A percentile compares a stretch with the other conserved stretches of the same genome.
Conservation (phyloP, 75 land plant species). For the Cunninghamia lanceolata region DNA sequence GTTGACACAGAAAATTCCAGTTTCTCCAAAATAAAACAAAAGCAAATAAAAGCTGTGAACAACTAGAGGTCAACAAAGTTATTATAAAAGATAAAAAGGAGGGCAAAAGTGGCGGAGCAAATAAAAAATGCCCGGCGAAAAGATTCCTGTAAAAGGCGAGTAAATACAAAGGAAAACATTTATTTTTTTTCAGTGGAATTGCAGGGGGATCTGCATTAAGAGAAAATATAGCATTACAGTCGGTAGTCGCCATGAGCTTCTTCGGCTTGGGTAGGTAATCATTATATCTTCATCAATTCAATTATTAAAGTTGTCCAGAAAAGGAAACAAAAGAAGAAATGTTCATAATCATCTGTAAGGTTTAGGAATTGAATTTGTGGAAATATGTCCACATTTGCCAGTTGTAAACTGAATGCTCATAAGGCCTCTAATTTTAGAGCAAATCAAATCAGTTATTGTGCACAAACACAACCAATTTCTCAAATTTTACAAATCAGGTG, state of each 20-base stretch:
- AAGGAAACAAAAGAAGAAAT: too few relatives aligned
- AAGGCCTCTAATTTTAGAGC: not conserved
- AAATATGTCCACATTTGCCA: not conserved
- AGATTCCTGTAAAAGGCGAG: not conserved
- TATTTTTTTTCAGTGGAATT: not conserved
- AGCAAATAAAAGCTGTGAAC: too few relatives aligned
- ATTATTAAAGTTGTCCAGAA: not conserved
- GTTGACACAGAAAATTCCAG: too few relatives aligned
- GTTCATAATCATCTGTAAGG: not conserved
- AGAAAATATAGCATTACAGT: not conserved
- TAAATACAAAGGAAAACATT: not conserved
- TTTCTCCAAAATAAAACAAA: too few relatives aligned
- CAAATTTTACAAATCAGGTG: not conserved
- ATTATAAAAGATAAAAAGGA: too few relatives aligned
- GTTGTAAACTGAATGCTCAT: not conserved
- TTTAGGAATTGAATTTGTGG: not conserved
- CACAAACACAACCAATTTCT: not conserved
- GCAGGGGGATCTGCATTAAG: not conserved
- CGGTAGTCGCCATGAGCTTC: slow-evolving; percentile 29
- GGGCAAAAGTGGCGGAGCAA: not conserved
- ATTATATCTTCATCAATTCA: not conserved
- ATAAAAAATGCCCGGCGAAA: not conserved
- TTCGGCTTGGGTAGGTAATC: slow-evolving; percentile 38
- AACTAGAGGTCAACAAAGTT: too few relatives aligned
- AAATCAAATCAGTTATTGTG: not conserved